Evolutionary conservation across 345 rosid genomes (phyloP), one percentile per base, ranked within the genome.

Genomic region (Hibiscus syriacus): DNA sequence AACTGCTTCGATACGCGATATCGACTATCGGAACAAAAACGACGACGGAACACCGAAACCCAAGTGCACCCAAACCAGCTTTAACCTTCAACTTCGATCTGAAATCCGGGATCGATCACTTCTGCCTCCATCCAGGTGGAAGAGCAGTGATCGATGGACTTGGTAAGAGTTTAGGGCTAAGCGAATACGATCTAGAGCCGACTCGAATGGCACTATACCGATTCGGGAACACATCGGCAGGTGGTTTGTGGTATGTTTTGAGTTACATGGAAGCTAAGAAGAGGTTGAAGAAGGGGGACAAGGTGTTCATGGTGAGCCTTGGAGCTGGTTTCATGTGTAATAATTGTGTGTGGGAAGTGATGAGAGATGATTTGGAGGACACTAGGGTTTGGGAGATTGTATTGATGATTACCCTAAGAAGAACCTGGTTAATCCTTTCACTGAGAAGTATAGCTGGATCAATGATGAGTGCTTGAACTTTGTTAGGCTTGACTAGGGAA

Each of bases 151-250:
- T 89, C 5, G 92, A 91, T 50, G 89, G 85, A 7, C 78, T 86
- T 1, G 96, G 96, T 0, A 53, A 74, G 66, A 81, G 78, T 22
- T 80, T 89, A 2, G 83, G 69, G 55, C 72, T 91, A 16, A 48
- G 20, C 27, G 90, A 86, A 17, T 79, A 80, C 20, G 97, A 91
- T 25, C 65, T 91, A 2, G 96, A 91, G 74, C 97, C 97, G 1
- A 85, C 92, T 0, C 78, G 89, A 73, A 89, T 89, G 97, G 82
- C 97, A 2, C 73, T 91, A 26, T 89, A 89, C 71, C 67, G 97
- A 64, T 91, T 81, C 16, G 97, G 97, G 14, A 91, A 91, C 83
- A 91, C 97, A 14, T 91, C 97, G 2, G 88, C 96, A 0, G 76
- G 92, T 39, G 87, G 96, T 45, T 68, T 87, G 1, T 92, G 98